Base-by-base conservation (phyloP, 2,329 filamentous ascomycete genomes). In the Trichoderma atrobrunneum region DNA sequence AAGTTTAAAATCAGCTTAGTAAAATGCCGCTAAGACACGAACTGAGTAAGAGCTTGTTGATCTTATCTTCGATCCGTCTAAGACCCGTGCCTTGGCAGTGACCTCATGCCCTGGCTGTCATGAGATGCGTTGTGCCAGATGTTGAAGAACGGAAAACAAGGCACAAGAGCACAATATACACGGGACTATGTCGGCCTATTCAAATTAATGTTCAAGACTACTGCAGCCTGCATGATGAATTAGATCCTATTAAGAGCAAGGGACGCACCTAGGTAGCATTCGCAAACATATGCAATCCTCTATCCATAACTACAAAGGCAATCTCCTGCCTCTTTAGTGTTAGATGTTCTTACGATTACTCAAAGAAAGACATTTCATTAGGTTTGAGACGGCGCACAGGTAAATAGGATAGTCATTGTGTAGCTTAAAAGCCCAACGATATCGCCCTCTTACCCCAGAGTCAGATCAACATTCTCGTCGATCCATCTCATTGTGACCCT, bases 261-360 rank as follows among this genome's bases (percentile, higher is more conserved):
- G 16, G 16, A 56, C 11, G n/a, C 32, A 26, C 16, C 36, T 12
- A n/a, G 48, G 64, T 67, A 36, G 64, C 21, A 67, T 67, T 67
- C 32, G 21, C 64, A 67, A 39, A 67, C 26, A 24, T 39, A 30
- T 28, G 21, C 32, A 30, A 14, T 26, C 16, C 34, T 59, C 21
- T 30, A 18, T 16, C 64, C 51, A 59, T 57, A 21, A 57, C 24
- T 43, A 2, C 11, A 6, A 21, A 34, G 30, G 24, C 34, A 24
- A 12, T 34, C 51, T 67, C 64, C 64, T 67, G 64, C 64, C 64
- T 59, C 24, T 67, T 67, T 67, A 3, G 64, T 67, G 14, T 43
- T 26, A 32, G 32, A 59, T 43, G 64, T 28, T 59, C 7, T 26
- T 67, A 26, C 34, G 12, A 18, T 8, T 54, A n/a, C 32, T 30